phyloP scores from a whole-genome alignment of 106 monocot species.

The Ottelia alismoides region DNA sequence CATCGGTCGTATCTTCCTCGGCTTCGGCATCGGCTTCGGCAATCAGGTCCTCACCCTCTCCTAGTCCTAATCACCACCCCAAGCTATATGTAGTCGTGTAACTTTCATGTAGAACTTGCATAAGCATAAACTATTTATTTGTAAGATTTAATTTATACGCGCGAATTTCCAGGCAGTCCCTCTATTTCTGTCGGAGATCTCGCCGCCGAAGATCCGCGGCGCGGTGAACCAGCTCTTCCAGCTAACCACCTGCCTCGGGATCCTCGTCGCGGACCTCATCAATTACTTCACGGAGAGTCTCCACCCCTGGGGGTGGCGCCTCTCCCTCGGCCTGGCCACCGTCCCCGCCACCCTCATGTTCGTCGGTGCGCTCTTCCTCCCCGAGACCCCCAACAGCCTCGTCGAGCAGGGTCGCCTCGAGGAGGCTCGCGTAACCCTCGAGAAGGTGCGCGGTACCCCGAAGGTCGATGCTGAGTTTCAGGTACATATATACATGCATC shows the following conservation, averaged over 20 bases:
- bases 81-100: background rate
- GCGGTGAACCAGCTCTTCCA: conserved; percentile 35
- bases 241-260: conserved; percentile 22
- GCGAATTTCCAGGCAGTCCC: conserved; percentile 18
- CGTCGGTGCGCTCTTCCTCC: conserved; percentile 16
- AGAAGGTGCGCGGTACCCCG: conserved; percentile 18
- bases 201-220: conserved; percentile 22
- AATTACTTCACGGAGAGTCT: conserved; percentile 25
- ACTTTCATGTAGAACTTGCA: background rate
- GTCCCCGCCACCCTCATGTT: conserved; percentile 26
- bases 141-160: too few relatives aligned
- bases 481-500: too few relatives aligned
- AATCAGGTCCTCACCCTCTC: conserved; percentile 26
- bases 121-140: too few relatives aligned
- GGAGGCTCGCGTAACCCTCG: conserved; percentile 13
- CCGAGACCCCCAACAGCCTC: conserved; percentile 33
- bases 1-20: conserved; percentile 33
- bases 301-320: conserved; percentile 31
- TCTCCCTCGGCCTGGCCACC: conserved; percentile 27
- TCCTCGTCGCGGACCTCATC: conserved; percentile 23
- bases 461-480: conserved; percentile 23
- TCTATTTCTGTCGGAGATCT: conserved; percentile 22
- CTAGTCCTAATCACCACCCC: too few relatives aligned
- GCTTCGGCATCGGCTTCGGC: conserved; percentile 38
- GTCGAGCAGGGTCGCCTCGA: conserved; percentile 17